These are phyloP conservation scores for Moesziomyces antarcticus DNA, from an alignment of 1,284 basidiomycete genomes.

Conservation along the genomic window DNA sequence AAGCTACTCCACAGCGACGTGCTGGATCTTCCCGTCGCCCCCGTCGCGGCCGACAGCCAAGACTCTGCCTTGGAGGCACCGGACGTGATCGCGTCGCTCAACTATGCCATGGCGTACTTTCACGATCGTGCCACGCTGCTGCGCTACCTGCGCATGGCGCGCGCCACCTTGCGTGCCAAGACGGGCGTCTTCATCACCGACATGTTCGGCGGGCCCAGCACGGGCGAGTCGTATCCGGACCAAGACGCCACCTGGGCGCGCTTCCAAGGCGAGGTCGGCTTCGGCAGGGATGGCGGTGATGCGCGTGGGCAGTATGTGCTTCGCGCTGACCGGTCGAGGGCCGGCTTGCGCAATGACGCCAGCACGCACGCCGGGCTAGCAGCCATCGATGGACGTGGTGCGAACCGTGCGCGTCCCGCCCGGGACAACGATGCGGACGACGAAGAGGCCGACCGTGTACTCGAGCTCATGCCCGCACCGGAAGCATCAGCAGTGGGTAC, in stretches of 20 bases:
- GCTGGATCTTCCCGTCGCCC: conserved; percentile 47
- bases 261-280: conserved; percentile 19
- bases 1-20: conserved; percentile 58
- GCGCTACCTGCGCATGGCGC: conserved; percentile 38
- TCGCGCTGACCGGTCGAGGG: not conserved
- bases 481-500: conserved; percentile 20
- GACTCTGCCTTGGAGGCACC: conserved; percentile 23
- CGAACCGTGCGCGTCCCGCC: not conserved
- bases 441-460: conserved; percentile 4
- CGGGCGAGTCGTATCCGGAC: conserved; percentile 43
- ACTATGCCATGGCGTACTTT: conserved; percentile 62
- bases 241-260: conserved; percentile 17
- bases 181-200: conserved; percentile 60
- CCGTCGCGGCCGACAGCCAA: not conserved
- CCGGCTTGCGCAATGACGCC: too few species aligned
- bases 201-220: conserved; percentile 56
- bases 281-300: conserved; percentile 6
- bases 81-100: conserved; percentile 56
- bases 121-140: conserved; percentile 52
- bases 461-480: conserved; percentile 29
- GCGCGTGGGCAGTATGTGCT: conserved; percentile 4
- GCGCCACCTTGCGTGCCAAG: conserved; percentile 38
- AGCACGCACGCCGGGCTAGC: not conserved
- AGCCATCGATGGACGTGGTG: not conserved
- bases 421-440: conserved; percentile 1